These are phyloP conservation scores for Trametes hirsuta DNA, from an alignment of 1,284 basidiomycete genomes.

Conservation along the genomic window DNA sequence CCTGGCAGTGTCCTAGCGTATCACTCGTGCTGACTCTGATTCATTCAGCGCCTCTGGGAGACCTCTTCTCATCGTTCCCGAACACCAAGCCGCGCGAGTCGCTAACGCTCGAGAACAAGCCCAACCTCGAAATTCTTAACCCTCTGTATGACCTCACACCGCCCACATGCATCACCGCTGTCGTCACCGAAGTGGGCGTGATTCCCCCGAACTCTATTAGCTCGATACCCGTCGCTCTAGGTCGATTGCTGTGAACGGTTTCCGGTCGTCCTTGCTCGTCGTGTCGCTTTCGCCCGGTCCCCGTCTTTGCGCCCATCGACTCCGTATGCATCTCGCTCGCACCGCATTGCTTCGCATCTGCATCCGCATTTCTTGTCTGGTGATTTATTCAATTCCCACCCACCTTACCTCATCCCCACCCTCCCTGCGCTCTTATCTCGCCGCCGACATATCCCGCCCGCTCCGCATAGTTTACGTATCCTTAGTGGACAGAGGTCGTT, in stretches of 20 bases:
- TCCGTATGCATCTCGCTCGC: slow-evolving; percentile 12
- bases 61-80: slow-evolving; percentile 40
- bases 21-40: not conserved
- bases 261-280: slow-evolving; percentile 15
- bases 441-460: not conserved
- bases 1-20: not conserved
- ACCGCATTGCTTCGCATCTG: slow-evolving; percentile 9
- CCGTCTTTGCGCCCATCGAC: slow-evolving; percentile 16
- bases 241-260: slow-evolving; percentile 47
- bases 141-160: slow-evolving; percentile 93
- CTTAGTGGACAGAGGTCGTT: slow-evolving; percentile 15
- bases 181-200: slow-evolving; percentile 93
- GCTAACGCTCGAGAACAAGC: slow-evolving; percentile 37
- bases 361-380: slow-evolving; percentile 6
- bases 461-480: slow-evolving; percentile 20
- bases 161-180: slow-evolving; percentile 88
- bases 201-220: slow-evolving; percentile 88
- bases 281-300: slow-evolving; percentile 11
- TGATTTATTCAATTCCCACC: slow-evolving; percentile 12
- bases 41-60: slow-evolving; percentile 38
- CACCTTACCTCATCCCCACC: not conserved
- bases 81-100: slow-evolving; percentile 43
- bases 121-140: slow-evolving; percentile 75
- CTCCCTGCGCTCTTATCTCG: not conserved
- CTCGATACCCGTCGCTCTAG: slow-evolving; percentile 77